Evolutionary conservation across 73 alveolate species (phyloP).

Genomic region (Paramecium pentaurelia): DNA sequence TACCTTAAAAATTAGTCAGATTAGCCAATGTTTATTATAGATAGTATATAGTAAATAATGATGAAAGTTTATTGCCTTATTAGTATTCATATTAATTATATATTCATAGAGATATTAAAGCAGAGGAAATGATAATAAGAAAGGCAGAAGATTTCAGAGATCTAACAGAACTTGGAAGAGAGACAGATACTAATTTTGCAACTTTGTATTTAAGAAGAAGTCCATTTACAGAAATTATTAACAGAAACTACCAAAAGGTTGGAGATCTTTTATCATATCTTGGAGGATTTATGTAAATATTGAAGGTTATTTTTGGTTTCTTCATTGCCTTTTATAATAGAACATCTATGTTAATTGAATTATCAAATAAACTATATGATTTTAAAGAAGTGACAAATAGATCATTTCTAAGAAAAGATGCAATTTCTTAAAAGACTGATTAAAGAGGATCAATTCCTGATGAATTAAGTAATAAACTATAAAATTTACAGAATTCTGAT

Average conservation of each 20-base stretch:
- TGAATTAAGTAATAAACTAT: neutral
- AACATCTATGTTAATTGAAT: neutral
- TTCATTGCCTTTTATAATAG: neutral
- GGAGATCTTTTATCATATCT: conserved; percentile 17
- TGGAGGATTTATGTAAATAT: conserved; percentile 5
- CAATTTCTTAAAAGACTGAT: neutral
- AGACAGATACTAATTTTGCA: neutral
- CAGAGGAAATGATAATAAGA: neutral
- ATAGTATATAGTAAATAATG: neutral
- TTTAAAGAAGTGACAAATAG: neutral
- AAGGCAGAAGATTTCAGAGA: conserved; percentile 17
- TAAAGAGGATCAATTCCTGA: neutral
- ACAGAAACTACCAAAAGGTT: neutral
- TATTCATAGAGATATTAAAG: neutral
- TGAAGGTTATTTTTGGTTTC: neutral
- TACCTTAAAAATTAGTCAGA: neutral
- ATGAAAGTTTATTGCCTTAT: neutral
- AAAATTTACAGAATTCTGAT: neutral
- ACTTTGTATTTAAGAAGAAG: conserved; percentile 1
- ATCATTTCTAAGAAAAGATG: neutral
- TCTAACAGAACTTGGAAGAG: neutral
- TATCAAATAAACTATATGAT: neutral
- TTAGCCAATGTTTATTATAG: neutral
- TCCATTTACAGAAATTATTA: neutral
- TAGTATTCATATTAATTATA: neutral